Base-by-base conservation (phyloP, 495 filamentous ascomycete genomes). In the Cetradonia linearis region DNA sequence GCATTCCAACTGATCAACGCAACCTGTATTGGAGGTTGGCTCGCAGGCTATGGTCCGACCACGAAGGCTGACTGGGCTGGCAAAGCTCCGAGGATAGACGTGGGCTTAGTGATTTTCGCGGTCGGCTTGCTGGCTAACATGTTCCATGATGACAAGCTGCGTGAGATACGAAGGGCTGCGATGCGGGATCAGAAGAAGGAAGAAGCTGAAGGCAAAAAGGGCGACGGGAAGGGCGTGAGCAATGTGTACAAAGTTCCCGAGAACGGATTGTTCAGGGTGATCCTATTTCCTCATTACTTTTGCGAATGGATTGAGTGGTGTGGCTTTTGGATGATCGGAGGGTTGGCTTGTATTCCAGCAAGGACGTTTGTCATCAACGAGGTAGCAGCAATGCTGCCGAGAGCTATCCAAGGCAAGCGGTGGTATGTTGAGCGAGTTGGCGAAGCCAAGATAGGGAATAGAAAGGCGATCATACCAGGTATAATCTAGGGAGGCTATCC, bases 221-320 rank as follows among this genome's bases (percentile, higher is more conserved):
- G 69, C 52, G 68, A 69, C 25, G 65, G 65, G 4, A 64, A 68
- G 34, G 66, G 67, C 33, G 79, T 87, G 62, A 78, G 85, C n/a
- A 95, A 96, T 74, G 80, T 94, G 58, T 98, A 98, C 69, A 84
- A 86, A 72, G 82, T 98, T 50, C 94, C 94, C 0, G 73, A 84
- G 61, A 83, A 85, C 42, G 91, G 91, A 2, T 73, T 96, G 44
- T 98, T 98, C 74, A 75, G 74, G 54, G 84, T 78, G 60, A 81
- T 96, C 67, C 78, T 97, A 57, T 95, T 86, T 74, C 91, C 93
- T 61, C 94, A 98, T 69, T 97, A 95, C 69, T 79, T 93, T 53
- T 86, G 83, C 62, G 93, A 98, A 77, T 98, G 93, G 93, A 71
- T 95, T 54, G 94, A 98, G 74, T 97, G 94, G 93, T 67, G 78